Percentiles rank a stretch among this genome's conserved stretches.
Conservation (phyloP, 1,284 basidiomycete genomes). For the Cutaneotrichosporon dermatis region DNA sequence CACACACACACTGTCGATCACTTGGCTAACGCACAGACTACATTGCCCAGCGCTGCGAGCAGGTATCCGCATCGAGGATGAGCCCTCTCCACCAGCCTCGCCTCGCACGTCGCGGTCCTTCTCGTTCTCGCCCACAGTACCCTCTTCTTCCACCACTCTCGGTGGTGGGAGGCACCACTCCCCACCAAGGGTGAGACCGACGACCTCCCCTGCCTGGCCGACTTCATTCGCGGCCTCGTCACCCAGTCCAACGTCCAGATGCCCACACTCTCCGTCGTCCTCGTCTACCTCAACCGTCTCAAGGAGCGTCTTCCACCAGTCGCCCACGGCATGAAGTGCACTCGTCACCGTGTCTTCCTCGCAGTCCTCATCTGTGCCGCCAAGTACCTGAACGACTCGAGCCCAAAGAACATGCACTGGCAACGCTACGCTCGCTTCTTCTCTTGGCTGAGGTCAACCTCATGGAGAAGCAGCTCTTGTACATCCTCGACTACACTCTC, state of each 20-base stretch:
- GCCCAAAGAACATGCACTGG: constrained; percentile 95
- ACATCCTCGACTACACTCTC: constrained; percentile 82
- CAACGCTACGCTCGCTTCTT: constrained; percentile 64
- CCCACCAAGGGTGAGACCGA: constrained; percentile 34
- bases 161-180: constrained; percentile 44
- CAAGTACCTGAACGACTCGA: constrained; percentile 96
- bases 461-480: constrained; percentile 93
- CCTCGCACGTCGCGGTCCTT: constrained; percentile 14
- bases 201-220: constrained; percentile 64
- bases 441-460: constrained; percentile 70
- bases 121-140: constrained; percentile 20
- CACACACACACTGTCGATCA: background rate
- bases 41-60: constrained; percentile 36
- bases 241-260: constrained; percentile 84
- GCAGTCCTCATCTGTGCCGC: constrained; percentile 92
- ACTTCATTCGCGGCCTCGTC: constrained; percentile 82
- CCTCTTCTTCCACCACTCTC: background rate
- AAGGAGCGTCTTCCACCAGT: constrained; percentile 73
- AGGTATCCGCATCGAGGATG: constrained; percentile 39
- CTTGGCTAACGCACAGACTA: constrained; percentile 9
- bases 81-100: constrained; percentile 18
- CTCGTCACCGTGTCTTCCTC: constrained; percentile 90
- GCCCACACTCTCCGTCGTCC: constrained; percentile 84
- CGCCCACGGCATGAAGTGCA: constrained; percentile 65
- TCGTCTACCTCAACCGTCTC: constrained; percentile 88